Evolutionary conservation across 1,284 basidiomycete species (phyloP).

Genomic region (Rhodotorula sp.): DNA sequence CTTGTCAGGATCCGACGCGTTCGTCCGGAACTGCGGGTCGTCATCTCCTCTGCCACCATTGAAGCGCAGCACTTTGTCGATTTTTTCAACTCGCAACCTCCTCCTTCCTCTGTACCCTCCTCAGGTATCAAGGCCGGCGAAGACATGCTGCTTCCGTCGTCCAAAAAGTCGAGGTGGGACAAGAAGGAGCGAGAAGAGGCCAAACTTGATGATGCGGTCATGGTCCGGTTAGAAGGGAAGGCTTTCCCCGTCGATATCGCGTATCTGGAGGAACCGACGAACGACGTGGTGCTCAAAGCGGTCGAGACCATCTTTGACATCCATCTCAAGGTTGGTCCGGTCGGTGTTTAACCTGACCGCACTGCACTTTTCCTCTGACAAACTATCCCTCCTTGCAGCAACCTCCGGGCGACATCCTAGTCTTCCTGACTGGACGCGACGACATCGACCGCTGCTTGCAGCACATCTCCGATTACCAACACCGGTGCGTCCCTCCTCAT

Average conservation of each 20-base stretch:
- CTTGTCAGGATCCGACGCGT: slow-evolving; percentile 67
- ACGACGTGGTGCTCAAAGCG: slow-evolving; percentile 48
- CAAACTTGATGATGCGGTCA: slow-evolving; percentile 39
- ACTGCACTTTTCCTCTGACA: not conserved
- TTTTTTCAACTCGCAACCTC: slow-evolving; percentile 65
- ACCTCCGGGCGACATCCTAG: slow-evolving; percentile 53
- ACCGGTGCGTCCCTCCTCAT: slow-evolving; percentile 57
- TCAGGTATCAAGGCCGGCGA: slow-evolving; percentile 45
- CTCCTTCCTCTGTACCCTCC: slow-evolving; percentile 10
- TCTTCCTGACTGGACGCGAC: slow-evolving; percentile 51
- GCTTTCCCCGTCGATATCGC: slow-evolving; percentile 50
- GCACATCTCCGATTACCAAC: slow-evolving; percentile 70
- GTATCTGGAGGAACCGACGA: slow-evolving; percentile 48
- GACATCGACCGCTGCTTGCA: slow-evolving; percentile 73
- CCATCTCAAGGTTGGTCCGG: slow-evolving; percentile 58
- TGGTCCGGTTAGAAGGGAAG: slow-evolving; percentile 50
- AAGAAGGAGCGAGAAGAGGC: slow-evolving; percentile 27
- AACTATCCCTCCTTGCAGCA: slow-evolving; percentile 35
- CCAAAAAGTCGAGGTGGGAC: slow-evolving; percentile 24
- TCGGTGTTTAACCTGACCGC: slow-evolving; percentile 15
- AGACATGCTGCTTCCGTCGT: slow-evolving; percentile 43
- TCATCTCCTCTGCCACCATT: slow-evolving; percentile 92
- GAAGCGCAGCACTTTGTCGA: slow-evolving; percentile 84
- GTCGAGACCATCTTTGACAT: slow-evolving; percentile 50
- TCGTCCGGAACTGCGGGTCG: slow-evolving; percentile 78